Evolutionary conservation across 1,139 yeast genomes (phyloP), one percentile per base, ranked within the genome.

Genomic region (Arxiozyma slooffiae): DNA sequence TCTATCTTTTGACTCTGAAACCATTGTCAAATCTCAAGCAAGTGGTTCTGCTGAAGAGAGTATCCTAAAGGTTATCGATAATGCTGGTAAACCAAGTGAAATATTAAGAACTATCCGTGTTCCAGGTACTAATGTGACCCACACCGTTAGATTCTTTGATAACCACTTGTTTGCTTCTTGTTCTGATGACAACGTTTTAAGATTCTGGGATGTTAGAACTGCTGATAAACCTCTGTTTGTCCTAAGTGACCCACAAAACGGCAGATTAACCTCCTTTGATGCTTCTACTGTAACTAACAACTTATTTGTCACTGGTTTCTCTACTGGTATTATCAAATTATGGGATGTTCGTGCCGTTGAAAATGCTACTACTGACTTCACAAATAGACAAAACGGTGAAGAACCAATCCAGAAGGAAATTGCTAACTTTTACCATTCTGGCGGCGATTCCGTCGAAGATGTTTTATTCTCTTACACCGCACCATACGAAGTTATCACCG

Each of bases 291-390:
- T 59, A 2, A 54, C 64, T 5, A 62, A 59, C 40, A 61, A 60
- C 34, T 41, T 64, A 37, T 64, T 64, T 44, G 61, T 60, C 17
- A 64, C 67, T 3, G 69, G 69, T 41, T 59, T 63, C 6, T 60
- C 60, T 40, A 59, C 64, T 3, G 69, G 69, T 48, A 56, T 59
- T 38, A 55, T 64, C 47, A 65, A 64, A 48, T 54, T 65, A 46
- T 65, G 69, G 69, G 69, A 65, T 55, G 56, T 63, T 24, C 60
- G 69, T 48, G 60, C 67, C 9, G 60, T 62, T 4, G 56, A 57
- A 24, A 58, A 57, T 21, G 62, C 65, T 7, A 54, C 61, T 1
- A 50, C 55, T 9, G 62, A 57, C 43, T 54, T 59, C 36, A 39
- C 61, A 1, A 52, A 56, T 41, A 56, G 63, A 44, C 62, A 60